Conservation (phyloP, 2,329 filamentous ascomycete genomes). For the Samsoniella hepiali region DNA sequence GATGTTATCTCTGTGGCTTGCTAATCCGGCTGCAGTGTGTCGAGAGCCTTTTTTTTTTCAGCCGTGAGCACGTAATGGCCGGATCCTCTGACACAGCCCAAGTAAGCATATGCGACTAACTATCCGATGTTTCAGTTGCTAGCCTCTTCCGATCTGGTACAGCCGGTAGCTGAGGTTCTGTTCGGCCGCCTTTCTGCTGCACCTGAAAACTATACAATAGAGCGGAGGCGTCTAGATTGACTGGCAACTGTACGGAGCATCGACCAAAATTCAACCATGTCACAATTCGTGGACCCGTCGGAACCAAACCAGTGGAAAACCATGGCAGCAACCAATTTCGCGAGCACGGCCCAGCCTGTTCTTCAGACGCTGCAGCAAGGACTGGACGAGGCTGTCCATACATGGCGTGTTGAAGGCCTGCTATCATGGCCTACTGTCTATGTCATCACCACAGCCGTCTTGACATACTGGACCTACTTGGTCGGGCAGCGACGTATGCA, state of each 20-base stretch:
- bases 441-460: not conserved
- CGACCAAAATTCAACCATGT: not conserved
- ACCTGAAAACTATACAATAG: not conserved
- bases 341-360: not conserved
- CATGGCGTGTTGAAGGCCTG: not conserved
- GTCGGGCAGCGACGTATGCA: not conserved
- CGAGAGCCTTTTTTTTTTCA: not conserved
- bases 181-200: no score
- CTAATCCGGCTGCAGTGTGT: not conserved
- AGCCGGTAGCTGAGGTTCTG: not conserved
- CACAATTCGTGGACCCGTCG: not conserved
- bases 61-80: conserved; percentile 5
- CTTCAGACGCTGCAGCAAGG: not conserved
- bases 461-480: conserved; percentile 1
- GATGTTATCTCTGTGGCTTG: not conserved
- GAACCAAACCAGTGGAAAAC: not conserved
- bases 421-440: conserved; percentile 3
- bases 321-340: not conserved
- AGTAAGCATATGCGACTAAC: not conserved
- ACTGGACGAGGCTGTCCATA: conserved; percentile 2
- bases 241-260: not conserved
- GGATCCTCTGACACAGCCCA: not conserved
- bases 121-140: no score
- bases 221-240: not conserved
- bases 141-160: not conserved